Percentiles rank a stretch among this genome's conserved stretches.
These are phyloP conservation scores for Chrysopogon serrulatus DNA, from an alignment of 176 grass and related monocot species.

Conservation along the genomic window DNA sequence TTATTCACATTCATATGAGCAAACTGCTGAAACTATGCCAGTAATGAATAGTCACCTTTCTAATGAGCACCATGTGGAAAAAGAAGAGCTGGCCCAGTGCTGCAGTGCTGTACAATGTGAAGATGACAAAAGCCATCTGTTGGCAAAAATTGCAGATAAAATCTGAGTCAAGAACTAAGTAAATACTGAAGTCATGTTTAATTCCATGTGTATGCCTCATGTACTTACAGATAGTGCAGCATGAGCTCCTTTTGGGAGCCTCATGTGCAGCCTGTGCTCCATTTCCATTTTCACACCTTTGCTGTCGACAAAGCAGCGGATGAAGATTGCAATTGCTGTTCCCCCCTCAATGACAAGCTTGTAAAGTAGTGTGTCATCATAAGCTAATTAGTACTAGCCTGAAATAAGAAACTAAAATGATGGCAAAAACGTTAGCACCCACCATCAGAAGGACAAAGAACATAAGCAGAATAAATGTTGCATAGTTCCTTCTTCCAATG, in stretches of 20 bases:
- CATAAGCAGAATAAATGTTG: slow-evolving; percentile 88
- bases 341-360: slow-evolving; percentile 83
- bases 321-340: slow-evolving; percentile 67
- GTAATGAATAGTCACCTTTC: slow-evolving; percentile 47
- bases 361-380: not conserved
- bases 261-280: slow-evolving; percentile 60
- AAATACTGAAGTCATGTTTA: not conserved
- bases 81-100: slow-evolving; percentile 92
- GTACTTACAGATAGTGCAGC: slow-evolving; percentile 69
- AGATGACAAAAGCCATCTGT: slow-evolving; percentile 71
- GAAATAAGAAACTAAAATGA: not conserved
- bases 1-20: not conserved
- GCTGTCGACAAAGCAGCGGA: slow-evolving; percentile 67
- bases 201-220: not conserved
- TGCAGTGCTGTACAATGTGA: slow-evolving; percentile 74
- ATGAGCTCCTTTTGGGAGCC: slow-evolving; percentile 85
- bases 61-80: slow-evolving; percentile 93
- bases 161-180: not conserved
- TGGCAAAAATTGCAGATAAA: not conserved
- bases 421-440: not conserved
- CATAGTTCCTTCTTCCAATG: slow-evolving; percentile 92
- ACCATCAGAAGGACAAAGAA: slow-evolving; percentile 80
- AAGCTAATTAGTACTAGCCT: not conserved
- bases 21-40: not conserved
- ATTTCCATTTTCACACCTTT: slow-evolving; percentile 63